Evolutionary conservation across 2,329 filamentous ascomycete genomes (phyloP).

Genomic region (Botrytis tulipae): DNA sequence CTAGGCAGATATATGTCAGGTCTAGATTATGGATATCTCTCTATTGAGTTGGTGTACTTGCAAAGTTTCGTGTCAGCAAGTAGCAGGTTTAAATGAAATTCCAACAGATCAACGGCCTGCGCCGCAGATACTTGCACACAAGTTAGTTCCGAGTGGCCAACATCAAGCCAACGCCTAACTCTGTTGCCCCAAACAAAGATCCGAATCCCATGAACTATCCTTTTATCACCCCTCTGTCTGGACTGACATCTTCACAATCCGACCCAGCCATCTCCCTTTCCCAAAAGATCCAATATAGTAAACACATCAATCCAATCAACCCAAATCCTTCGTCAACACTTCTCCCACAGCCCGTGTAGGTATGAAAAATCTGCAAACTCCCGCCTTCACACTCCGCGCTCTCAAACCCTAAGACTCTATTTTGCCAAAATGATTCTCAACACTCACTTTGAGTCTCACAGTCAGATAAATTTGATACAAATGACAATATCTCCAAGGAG

Average conservation of each 20-base stretch:
- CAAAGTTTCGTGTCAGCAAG: background rate
- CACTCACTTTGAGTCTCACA: too few species aligned
- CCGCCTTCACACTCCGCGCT: too few species aligned
- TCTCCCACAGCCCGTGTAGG: too few species aligned
- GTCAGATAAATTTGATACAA: background rate
- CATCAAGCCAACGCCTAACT: background rate
- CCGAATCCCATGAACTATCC: conserved; percentile 43
- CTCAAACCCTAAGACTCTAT: too few species aligned
- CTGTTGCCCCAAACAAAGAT: background rate
- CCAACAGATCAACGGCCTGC: background rate
- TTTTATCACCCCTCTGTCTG: conserved; percentile 28
- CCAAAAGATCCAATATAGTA: background rate
- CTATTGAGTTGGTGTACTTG: background rate
- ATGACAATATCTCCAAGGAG: background rate
- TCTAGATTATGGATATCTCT: fast-evolving
- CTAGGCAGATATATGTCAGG: background rate
- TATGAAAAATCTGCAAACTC: too few species aligned
- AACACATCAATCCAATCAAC: background rate
- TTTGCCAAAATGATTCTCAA: too few species aligned
- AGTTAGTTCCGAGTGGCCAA: background rate
- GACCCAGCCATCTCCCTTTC: background rate
- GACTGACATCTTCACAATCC: background rate
- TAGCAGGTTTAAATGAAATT: background rate
- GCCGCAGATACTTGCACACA: background rate
- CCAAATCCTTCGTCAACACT: too few species aligned